Evolutionary conservation across 129 eudicot genomes (phyloP).

Genomic region (Flaveria bidentis): DNA sequence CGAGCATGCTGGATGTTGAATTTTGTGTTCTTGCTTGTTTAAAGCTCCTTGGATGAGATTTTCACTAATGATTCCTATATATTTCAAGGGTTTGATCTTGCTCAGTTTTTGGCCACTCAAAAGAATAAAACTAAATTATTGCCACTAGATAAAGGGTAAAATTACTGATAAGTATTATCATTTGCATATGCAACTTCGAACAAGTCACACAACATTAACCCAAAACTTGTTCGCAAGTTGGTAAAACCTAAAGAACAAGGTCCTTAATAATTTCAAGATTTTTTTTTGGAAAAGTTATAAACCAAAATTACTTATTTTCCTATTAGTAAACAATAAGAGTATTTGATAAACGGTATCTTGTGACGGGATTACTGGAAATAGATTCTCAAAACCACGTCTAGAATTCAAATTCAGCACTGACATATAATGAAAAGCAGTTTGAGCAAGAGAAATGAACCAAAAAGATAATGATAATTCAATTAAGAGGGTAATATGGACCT

Average conservation of each 20-base stretch:
- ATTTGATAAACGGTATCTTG: background rate
- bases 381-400: constrained; percentile 13
- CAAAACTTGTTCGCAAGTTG: too few relatives aligned
- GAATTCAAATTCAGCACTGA: background rate
- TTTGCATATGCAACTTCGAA: too few relatives aligned
- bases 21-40: constrained; percentile 9
- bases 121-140: background rate
- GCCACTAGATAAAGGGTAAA: background rate
- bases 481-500: constrained; percentile 21
- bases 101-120: background rate
- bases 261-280: background rate
- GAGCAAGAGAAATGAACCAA: background rate
- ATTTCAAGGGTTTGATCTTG: constrained; percentile 12
- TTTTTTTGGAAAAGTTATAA: background rate
- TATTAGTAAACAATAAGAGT: background rate
- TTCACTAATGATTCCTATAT: constrained; percentile 27
- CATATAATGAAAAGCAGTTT: background rate
- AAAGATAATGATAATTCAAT: background rate
- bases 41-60: background rate
- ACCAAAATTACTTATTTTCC: background rate
- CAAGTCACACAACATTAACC: too few relatives aligned
- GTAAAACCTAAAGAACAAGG: background rate
- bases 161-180: too few relatives aligned
- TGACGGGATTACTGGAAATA: background rate
- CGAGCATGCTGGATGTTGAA: constrained; percentile 24